Percentiles rank a stretch among this genome's conserved stretches.
These are phyloP conservation scores for Rhodamnia rubescens DNA, from an alignment of 345 rosid genomes.

Conservation along the genomic window DNA sequence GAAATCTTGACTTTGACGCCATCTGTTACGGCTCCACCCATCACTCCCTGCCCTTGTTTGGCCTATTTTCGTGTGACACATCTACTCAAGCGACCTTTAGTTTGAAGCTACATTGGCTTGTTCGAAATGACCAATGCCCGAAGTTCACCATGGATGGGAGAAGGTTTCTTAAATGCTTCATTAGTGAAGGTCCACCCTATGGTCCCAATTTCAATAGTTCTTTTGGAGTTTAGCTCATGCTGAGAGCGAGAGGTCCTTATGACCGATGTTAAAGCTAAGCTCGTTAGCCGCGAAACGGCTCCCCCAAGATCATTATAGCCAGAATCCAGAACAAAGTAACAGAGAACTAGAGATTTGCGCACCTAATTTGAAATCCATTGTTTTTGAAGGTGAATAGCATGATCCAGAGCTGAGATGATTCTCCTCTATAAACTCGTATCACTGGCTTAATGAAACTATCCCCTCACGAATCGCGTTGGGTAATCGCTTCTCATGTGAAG, in stretches of 20 bases:
- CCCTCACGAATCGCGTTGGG: too few species aligned
- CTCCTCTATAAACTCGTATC: too few species aligned
- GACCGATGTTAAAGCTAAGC: background rate
- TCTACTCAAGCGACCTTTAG: background rate
- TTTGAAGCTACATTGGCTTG: background rate
- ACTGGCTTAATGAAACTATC: too few species aligned
- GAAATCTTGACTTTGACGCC: background rate
- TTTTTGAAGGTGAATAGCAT: too few species aligned
- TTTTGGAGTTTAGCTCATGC: background rate
- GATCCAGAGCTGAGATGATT: too few species aligned
- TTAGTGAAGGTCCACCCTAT: background rate
- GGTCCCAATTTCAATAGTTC: background rate
- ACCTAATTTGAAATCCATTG: too few species aligned
- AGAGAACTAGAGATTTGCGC: too few species aligned
- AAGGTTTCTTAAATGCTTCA: background rate
- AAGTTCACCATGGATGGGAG: background rate
- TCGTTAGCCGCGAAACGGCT: too few species aligned
- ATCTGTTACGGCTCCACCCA: background rate
- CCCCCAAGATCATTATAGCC: too few species aligned
- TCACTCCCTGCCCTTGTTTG: background rate
- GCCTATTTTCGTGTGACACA: background rate
- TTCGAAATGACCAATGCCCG: background rate
- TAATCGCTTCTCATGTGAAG: too few species aligned
- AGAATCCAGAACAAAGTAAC: accelerated
- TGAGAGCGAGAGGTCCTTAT: background rate